These are phyloP conservation scores for Lactuca saligna DNA, from an alignment of 129 eudicot species.

Conservation along the genomic window DNA sequence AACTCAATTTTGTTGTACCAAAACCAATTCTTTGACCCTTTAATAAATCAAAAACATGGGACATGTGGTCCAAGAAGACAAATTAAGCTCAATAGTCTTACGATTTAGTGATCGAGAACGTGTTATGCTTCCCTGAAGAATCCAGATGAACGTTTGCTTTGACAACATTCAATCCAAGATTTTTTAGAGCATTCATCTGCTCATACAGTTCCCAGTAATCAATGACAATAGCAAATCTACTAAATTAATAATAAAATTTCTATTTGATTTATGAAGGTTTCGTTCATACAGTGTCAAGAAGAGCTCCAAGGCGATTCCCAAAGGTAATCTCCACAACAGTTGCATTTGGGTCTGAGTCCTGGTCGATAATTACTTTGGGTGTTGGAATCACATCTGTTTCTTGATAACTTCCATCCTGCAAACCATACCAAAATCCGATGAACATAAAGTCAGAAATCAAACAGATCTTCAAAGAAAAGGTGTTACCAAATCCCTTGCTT, in stretches of 20 bases:
- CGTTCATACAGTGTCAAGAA: conserved; percentile 76
- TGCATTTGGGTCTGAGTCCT: conserved; percentile 84
- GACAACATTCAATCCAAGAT: conserved; percentile 88
- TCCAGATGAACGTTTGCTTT: conserved; percentile 93
- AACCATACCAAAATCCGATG: not conserved
- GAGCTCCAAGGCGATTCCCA: conserved; percentile 98
- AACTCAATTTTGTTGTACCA: too few species aligned
- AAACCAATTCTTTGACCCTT: too few species aligned
- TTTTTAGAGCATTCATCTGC: conserved; percentile 89
- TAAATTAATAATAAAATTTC: not conserved
- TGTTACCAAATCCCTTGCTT: conserved; percentile 14
- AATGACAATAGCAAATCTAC: not conserved
- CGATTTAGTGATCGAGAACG: conserved; percentile 85
- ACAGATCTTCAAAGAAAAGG: not conserved
- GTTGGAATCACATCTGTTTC: conserved; percentile 70
- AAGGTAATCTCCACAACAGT: conserved; percentile 88
- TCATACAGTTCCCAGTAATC: conserved; percentile 27
- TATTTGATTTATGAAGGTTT: not conserved
- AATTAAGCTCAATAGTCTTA: conserved; percentile 42
- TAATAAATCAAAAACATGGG: too few species aligned
- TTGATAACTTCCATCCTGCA: conserved; percentile 58
- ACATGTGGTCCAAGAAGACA: conserved; percentile 4
- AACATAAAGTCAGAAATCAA: conserved; percentile 1
- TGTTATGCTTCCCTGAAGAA: conserved; percentile 95
- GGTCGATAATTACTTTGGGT: conserved; percentile 88